phyloP scores from a whole-genome alignment of 2,329 filamentous ascomycete genomes.

The Truncatella angustata region DNA sequence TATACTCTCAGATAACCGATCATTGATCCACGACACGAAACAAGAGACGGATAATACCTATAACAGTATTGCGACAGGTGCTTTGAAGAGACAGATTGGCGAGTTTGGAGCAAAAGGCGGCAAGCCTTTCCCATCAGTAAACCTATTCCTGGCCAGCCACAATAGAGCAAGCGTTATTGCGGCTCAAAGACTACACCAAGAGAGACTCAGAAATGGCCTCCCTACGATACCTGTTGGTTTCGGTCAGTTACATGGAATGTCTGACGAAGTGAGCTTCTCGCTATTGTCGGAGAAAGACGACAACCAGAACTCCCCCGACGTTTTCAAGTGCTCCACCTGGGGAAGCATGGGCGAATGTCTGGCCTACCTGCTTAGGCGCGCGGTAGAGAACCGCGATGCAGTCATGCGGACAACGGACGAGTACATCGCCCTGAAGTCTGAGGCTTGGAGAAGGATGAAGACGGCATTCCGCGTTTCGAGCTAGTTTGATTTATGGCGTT shows the following conservation, averaged over 20 bases:
- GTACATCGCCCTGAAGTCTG: conserved; percentile 22
- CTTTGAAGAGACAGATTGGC: conserved; percentile 41
- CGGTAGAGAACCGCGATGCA: conserved; percentile 38
- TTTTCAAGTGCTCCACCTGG: conserved; percentile 41
- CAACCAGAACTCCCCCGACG: conserved; percentile 23
- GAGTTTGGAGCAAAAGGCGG: conserved; percentile 35
- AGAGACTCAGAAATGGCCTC: conserved; percentile 33
- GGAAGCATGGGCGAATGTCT: conserved; percentile 37
- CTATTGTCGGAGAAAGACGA: conserved; percentile 38
- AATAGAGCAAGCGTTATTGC: conserved; percentile 41
- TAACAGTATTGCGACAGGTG: conserved; percentile 39
- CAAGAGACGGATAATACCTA: conserved; percentile 51
- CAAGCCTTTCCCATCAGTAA: conserved; percentile 40
- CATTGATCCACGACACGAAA: conserved; percentile 52
- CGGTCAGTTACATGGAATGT: conserved; percentile 57
- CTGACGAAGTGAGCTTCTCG: conserved; percentile 52
- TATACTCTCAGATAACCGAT: conserved; percentile 45
- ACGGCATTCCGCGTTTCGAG: neutral
- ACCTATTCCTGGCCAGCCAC: conserved; percentile 54
- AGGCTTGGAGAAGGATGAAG: conserved; percentile 14
- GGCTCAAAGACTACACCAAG: conserved; percentile 41
- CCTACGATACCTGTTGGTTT: conserved; percentile 40
- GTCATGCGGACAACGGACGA: conserved; percentile 24
- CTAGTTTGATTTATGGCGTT: neutral
- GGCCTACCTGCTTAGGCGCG: conserved; percentile 34